Evolutionary conservation across 2,329 filamentous ascomycete species (phyloP).

Genomic region (Calonectria fujianensis): DNA sequence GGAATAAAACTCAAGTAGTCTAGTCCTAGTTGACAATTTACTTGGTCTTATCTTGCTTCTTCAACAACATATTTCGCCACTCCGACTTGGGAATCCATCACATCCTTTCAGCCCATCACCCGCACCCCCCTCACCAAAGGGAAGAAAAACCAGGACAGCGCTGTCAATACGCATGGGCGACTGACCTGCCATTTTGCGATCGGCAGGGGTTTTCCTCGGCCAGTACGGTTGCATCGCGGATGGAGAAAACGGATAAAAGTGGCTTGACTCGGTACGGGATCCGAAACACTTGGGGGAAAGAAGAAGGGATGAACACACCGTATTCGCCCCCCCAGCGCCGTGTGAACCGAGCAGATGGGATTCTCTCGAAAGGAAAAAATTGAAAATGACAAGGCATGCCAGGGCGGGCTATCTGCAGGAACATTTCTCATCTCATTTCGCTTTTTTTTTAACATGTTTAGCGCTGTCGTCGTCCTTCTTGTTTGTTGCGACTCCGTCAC

Average conservation of each 20-base stretch:
- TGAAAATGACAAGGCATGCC: not conserved
- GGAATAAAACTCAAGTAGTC: not conserved
- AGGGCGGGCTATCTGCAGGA: not conserved
- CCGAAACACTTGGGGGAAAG: conserved; percentile 47
- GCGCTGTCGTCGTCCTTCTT: not conserved
- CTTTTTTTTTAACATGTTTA: not conserved
- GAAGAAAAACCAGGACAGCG: not conserved
- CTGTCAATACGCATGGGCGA: not conserved
- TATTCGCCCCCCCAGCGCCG: not conserved
- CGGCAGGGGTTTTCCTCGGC: conserved; percentile 13
- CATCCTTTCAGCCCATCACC: not conserved
- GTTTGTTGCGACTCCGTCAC: not conserved
- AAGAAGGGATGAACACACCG: conserved; percentile 39
- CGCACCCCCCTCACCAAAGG: not conserved
- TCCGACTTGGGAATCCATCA: not conserved
- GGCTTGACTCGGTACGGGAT: conserved; percentile 30
- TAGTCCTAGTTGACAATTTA: not conserved
- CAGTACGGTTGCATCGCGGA: conserved; percentile 28
- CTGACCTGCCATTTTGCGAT: conserved; percentile 21
- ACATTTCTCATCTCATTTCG: not conserved
- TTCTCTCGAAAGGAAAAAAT: not conserved
- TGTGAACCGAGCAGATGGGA: conserved; percentile 26
- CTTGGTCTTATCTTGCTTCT: not conserved
- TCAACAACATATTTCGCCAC: not conserved
- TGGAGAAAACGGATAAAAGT: conserved; percentile 23